A percentile compares a stretch with the other conserved stretches of the same genome.
phyloP scores from a whole-genome alignment of 2,329 filamentous ascomycete species.

The Teratosphaeria zuluensis region DNA sequence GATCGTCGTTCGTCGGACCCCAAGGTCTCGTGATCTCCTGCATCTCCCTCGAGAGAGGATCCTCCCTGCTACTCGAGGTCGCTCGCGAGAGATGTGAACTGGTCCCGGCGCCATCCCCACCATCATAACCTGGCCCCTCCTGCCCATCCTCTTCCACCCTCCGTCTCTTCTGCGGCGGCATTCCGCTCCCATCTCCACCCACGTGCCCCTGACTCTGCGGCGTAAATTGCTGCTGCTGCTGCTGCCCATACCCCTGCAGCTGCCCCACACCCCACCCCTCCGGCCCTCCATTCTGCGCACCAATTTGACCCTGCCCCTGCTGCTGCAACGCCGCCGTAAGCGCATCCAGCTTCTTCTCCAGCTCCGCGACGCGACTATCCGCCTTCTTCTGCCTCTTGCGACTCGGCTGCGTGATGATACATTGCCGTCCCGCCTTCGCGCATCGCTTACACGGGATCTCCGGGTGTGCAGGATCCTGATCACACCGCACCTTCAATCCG shows the following conservation, averaged over 20 bases:
- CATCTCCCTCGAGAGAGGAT: slow-evolving; percentile 1
- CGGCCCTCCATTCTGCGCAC: slow-evolving; percentile 6
- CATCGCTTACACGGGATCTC: slow-evolving; percentile 57
- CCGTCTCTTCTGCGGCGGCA: slow-evolving; percentile 14
- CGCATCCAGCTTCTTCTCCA: slow-evolving; percentile 88
- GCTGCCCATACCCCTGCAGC: not conserved
- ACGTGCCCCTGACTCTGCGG: not conserved
- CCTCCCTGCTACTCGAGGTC: not conserved
- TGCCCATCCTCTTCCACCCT: slow-evolving; percentile 13
- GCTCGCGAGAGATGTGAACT: slow-evolving; percentile 1
- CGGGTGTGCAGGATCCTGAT: slow-evolving; percentile 55
- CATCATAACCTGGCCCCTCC: slow-evolving; percentile 1
- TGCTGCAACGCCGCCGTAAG: slow-evolving; percentile 71
- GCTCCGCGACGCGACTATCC: slow-evolving; percentile 76
- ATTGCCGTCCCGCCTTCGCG: slow-evolving; percentile 66
- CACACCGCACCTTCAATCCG: slow-evolving; percentile 61
- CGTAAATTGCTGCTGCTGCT: not conserved
- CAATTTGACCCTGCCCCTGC: slow-evolving; percentile 17
- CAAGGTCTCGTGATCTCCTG: slow-evolving; percentile 8
- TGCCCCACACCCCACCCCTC: slow-evolving; percentile 2
- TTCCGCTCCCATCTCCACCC: not conserved
- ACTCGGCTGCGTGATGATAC: slow-evolving; percentile 64
- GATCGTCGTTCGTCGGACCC: slow-evolving; percentile 9
- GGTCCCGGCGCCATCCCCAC: not conserved
- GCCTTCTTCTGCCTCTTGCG: slow-evolving; percentile 86